Percentiles rank a stretch among this genome's conserved stretches.
Evolutionary conservation across 2,329 filamentous ascomycete species (phyloP).

Genomic region (Colletotrichum truncatum): DNA sequence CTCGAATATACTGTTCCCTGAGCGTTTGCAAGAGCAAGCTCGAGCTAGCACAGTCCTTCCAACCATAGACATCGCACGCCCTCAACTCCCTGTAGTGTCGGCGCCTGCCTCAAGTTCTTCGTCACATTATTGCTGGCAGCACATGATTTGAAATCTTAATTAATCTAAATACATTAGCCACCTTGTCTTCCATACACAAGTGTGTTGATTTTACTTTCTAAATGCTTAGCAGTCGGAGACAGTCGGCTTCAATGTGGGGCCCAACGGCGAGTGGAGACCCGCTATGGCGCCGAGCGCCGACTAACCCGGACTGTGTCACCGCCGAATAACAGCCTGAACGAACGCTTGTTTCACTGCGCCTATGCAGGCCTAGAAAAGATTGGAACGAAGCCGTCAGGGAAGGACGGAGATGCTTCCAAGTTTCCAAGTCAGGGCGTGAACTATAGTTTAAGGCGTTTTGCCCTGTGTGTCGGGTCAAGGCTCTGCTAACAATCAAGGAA

Average conservation of each 20-base stretch:
- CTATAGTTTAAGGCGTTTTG: not conserved
- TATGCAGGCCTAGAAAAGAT: not conserved
- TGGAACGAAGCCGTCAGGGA: not conserved
- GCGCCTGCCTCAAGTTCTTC: no score
- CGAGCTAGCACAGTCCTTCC: no score
- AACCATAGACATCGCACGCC: no score
- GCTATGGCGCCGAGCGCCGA: not conserved
- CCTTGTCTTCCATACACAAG: no score
- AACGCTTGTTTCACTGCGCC: not conserved
- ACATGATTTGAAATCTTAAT: no score
- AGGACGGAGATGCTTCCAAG: not conserved
- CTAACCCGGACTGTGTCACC: not conserved
- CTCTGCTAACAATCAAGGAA: not conserved
- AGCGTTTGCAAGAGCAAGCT: no score
- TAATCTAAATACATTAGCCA: no score
- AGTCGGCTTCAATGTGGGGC: not conserved
- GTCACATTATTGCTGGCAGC: no score
- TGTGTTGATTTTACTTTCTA: no score
- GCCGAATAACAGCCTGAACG: not conserved
- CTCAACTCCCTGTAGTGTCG: no score
- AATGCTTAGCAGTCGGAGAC: no score
- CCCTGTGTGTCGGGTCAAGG: conserved; percentile 6
- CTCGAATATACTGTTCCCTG: no score
- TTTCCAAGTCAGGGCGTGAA: conserved; percentile 21
- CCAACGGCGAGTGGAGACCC: not conserved